Conservation (phyloP, 805 yeast genomes). For the Isabelozyma pseudorhagii region DNA sequence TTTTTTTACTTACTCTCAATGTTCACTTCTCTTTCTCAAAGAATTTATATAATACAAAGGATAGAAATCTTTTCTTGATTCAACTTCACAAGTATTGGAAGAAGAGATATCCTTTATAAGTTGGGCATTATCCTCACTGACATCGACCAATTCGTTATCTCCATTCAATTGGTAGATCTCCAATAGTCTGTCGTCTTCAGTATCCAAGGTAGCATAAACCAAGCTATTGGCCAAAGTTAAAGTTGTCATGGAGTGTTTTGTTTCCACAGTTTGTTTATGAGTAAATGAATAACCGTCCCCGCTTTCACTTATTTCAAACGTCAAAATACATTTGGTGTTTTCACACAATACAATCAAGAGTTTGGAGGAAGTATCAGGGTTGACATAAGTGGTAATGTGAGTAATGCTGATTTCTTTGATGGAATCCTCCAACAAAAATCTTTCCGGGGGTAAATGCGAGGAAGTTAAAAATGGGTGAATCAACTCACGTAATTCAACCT, state of each 20-base stretch:
- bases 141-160: slow-evolving; percentile 14
- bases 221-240: slow-evolving; percentile 16
- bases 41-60: slow-evolving; percentile 49
- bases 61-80: slow-evolving; percentile 35
- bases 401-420: slow-evolving; percentile 53
- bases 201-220: slow-evolving; percentile 29
- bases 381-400: slow-evolving; percentile 32
- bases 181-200: slow-evolving; percentile 25
- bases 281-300: slow-evolving; percentile 18
- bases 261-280: slow-evolving; percentile 27
- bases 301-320: slow-evolving; percentile 24
- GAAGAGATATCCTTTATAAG: slow-evolving; percentile 20
- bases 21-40: slow-evolving; percentile 64
- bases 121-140: slow-evolving; percentile 6
- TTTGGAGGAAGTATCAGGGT: slow-evolving; percentile 13
- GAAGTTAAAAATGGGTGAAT: slow-evolving; percentile 45
- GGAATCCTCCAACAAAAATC: slow-evolving; percentile 54
- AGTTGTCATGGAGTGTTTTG: slow-evolving; percentile 25
- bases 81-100: slow-evolving; percentile 29
- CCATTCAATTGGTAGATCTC: slow-evolving; percentile 17
- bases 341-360: slow-evolving; percentile 48
- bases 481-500: slow-evolving; percentile 45
- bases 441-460: slow-evolving; percentile 59
- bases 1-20: slow-evolving; percentile 22
- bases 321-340: slow-evolving; percentile 45